These are phyloP conservation scores for Aspergillus nomiae DNA, from an alignment of 2,329 filamentous ascomycete genomes.

Conservation along the genomic window DNA sequence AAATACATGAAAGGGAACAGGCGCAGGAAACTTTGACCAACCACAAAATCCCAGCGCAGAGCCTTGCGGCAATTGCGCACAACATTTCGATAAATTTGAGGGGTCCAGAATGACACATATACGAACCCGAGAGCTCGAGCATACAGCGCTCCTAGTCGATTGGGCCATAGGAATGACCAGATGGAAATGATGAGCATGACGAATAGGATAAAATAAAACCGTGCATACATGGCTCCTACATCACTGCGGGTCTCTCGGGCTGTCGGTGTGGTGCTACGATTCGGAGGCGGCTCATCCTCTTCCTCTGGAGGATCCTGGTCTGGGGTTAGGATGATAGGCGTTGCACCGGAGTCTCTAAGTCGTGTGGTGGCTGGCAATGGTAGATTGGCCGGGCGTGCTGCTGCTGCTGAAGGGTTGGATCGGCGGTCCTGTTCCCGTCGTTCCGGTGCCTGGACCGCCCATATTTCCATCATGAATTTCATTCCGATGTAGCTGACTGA, in stretches of 20 bases:
- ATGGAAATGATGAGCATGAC: slow-evolving; percentile 60
- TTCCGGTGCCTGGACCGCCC: slow-evolving; percentile 59
- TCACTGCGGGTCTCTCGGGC: slow-evolving; percentile 45
- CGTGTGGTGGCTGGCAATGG: slow-evolving; percentile 54
- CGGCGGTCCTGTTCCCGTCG: slow-evolving; percentile 38
- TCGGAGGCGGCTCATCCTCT: slow-evolving; percentile 32
- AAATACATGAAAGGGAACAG: slow-evolving; percentile 84
- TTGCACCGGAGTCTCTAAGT: slow-evolving; percentile 50
- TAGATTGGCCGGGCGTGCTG: slow-evolving; percentile 40
- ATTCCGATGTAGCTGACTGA: slow-evolving; percentile 65
- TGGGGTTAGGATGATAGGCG: slow-evolving; percentile 60
- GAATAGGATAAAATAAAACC: slow-evolving; percentile 63
- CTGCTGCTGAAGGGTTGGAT: slow-evolving; percentile 25
- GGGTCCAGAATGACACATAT: slow-evolving; percentile 89
- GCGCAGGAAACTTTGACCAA: slow-evolving; percentile 78
- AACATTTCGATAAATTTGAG: slow-evolving; percentile 88
- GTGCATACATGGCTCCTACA: slow-evolving; percentile 61
- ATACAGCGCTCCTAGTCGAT: slow-evolving; percentile 55
- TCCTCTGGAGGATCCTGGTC: slow-evolving; percentile 57
- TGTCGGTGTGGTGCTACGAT: slow-evolving; percentile 36
- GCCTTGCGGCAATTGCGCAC: slow-evolving; percentile 90
- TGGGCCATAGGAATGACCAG: slow-evolving; percentile 60
- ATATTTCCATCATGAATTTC: slow-evolving; percentile 68
- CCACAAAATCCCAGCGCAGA: slow-evolving; percentile 85
- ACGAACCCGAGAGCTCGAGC: slow-evolving; percentile 65